Conservation (phyloP, 176 grass and related monocot genomes). For the Poa annua region DNA sequence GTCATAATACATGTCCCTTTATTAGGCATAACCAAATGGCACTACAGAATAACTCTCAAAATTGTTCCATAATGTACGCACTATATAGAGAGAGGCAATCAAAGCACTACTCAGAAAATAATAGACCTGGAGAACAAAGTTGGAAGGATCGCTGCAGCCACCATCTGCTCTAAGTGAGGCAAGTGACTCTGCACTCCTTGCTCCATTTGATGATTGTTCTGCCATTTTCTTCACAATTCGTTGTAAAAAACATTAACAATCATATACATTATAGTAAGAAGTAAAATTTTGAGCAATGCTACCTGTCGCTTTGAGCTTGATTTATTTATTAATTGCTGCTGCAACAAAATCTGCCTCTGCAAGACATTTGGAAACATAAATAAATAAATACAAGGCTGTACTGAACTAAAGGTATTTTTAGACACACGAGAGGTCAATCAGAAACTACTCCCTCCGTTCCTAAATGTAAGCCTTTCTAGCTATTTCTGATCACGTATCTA, state of each 20-base stretch:
- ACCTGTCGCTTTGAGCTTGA: slow-evolving; percentile 68
- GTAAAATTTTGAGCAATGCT: slow-evolving; percentile 22
- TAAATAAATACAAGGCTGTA: neutral
- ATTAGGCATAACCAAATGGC: slow-evolving; percentile 28
- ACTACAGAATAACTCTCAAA: slow-evolving; percentile 15
- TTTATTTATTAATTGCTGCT: slow-evolving; percentile 57
- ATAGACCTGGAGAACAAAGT: slow-evolving; percentile 65
- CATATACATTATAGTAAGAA: slow-evolving; percentile 16
- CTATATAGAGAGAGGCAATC: slow-evolving; percentile 10
- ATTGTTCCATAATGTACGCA: neutral
- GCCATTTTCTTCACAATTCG: slow-evolving; percentile 68
- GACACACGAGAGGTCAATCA: slow-evolving; percentile 5
- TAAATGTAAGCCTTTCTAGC: too few relatives aligned
- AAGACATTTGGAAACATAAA: slow-evolving; percentile 41
- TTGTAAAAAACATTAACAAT: slow-evolving; percentile 28
- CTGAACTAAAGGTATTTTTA: neutral
- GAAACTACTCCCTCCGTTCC: neutral
- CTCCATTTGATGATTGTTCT: slow-evolving; percentile 43
- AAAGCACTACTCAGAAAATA: neutral
- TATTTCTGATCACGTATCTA: too few relatives aligned
- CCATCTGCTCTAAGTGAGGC: slow-evolving; percentile 24
- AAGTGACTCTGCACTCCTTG: slow-evolving; percentile 7
- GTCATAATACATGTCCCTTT: neutral
- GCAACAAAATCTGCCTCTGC: slow-evolving; percentile 58
- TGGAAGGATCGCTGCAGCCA: slow-evolving; percentile 36